Evolutionary conservation across 495 filamentous ascomycete species (phyloP).

Genomic region (Glarea lozoyensis): DNA sequence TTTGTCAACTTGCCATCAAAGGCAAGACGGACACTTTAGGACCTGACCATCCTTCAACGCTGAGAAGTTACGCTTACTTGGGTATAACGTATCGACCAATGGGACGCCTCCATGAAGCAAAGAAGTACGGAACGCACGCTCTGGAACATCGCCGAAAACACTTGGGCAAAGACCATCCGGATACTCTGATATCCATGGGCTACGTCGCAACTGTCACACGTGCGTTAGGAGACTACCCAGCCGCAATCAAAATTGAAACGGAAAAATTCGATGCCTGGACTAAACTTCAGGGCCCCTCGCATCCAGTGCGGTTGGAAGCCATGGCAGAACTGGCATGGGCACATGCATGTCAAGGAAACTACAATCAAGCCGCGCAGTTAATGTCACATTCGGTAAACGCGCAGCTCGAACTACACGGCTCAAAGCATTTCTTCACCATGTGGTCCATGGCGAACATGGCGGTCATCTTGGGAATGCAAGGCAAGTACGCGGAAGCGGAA

Average conservation of each 20-base stretch:
- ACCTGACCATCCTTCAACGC: conserved; percentile 25
- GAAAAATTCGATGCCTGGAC: too few relatives aligned
- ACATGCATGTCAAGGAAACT: conserved; percentile 19
- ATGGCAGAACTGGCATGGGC: conserved; percentile 24
- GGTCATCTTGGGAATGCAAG: conserved; percentile 13
- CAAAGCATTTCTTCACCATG: conserved; percentile 26
- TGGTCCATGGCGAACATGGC: conserved; percentile 23
- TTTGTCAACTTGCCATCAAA: neutral
- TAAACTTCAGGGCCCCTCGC: conserved; percentile 19
- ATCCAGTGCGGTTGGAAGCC: conserved; percentile 24
- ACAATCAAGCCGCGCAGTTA: conserved; percentile 23
- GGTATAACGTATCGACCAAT: conserved; percentile 17
- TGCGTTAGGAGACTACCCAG: conserved; percentile 5
- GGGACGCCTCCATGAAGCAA: conserved; percentile 24
- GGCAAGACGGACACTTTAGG: conserved; percentile 17
- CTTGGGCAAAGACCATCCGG: neutral
- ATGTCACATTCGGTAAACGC: conserved; percentile 14
- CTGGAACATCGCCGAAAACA: conserved; percentile 4
- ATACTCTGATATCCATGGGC: neutral
- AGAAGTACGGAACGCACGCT: conserved; percentile 16
- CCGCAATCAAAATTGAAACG: conserved; percentile 15
- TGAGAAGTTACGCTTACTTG: conserved; percentile 23
- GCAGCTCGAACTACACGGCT: neutral
- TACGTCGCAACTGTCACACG: neutral
- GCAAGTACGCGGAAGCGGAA: conserved; percentile 20